Evolutionary conservation across 805 yeast genomes (phyloP), one percentile per base, ranked within the genome.

Genomic region (Phaffomyces antillensis): DNA sequence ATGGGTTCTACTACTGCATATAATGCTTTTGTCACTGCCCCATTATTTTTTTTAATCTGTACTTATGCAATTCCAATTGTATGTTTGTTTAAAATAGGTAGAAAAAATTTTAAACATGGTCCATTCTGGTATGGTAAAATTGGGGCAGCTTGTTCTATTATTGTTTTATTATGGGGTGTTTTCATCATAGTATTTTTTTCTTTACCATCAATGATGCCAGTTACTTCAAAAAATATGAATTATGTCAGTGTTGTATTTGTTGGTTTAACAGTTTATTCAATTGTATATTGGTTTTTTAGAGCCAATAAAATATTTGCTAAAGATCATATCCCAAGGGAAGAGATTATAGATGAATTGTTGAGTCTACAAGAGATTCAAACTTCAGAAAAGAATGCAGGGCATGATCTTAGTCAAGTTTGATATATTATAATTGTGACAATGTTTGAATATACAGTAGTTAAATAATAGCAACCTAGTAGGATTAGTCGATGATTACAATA

Each of bases 1-100:
- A 61, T 81, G 65, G 86, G 79, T 7, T 79, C 86, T 4, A 67
- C 76, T n/a, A 75, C 84, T 2, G 86, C 87, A 6, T 81, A 76
- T 59, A 77, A 77, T 53, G 75, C 86, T 15, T 68, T 81, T 63
- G 75, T 77, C 23, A 70, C 75, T 48, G 70, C 75, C 6, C 23
- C 23, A 24, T 41, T 6, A 5, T 77, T 81, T 54, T 61, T 81
- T 43, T 64, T 77, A 41, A 53, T 80, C 32, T 76, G 34, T 24
- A 33, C 83, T 4, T 81, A 81, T 56, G 56, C 71, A 10, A 70
- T 81, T 30, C 86, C 86, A 13, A 65, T 71, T n/a, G 53, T 63
- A 6, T 77, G 74, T 52, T 61, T 74, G 45, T 60, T 77, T 43
- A 51, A 57, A 45, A 70, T 62, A 50, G 81, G 78, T 25, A 70